Percentiles rank a stretch among this genome's conserved stretches.
These are phyloP conservation scores for Dothistroma septosporum DNA, from an alignment of 2,329 filamentous ascomycete species.

Conservation along the genomic window DNA sequence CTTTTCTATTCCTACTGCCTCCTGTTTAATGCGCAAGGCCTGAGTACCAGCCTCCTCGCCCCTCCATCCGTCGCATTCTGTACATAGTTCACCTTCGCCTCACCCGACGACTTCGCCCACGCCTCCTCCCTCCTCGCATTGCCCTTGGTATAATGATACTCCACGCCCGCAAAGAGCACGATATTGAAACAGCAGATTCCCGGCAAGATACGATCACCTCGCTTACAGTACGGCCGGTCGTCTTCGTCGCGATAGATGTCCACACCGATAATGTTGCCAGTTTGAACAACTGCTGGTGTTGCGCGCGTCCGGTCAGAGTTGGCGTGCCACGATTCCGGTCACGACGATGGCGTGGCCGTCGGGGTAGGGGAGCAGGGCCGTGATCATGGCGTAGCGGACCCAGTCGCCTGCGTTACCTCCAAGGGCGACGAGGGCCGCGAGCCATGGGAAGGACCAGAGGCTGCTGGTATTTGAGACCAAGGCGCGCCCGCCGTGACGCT, in stretches of 20 bases:
- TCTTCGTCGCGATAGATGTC: constrained; percentile 51
- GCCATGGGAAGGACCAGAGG: constrained; percentile 57
- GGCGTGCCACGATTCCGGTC: constrained; percentile 40
- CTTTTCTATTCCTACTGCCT: neutral
- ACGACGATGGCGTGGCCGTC: constrained; percentile 45
- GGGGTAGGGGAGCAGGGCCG: constrained; percentile 41
- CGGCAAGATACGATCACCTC: constrained; percentile 38
- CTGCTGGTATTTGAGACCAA: constrained; percentile 42
- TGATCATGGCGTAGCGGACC: constrained; percentile 38
- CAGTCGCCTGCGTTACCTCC: constrained; percentile 33
- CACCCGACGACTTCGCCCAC: constrained; percentile 38
- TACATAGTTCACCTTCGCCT: constrained; percentile 36
- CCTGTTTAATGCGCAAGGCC: constrained; percentile 33
- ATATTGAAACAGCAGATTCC: constrained; percentile 33
- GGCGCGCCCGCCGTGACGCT: constrained; percentile 50
- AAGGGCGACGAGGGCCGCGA: constrained; percentile 47
- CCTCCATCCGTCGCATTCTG: constrained; percentile 36
- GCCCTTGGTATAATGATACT: constrained; percentile 33
- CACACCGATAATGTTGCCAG: constrained; percentile 44
- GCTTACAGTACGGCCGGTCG: constrained; percentile 43
- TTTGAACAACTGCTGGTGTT: constrained; percentile 40
- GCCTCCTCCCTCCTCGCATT: constrained; percentile 32
- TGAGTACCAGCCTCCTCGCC: constrained; percentile 35
- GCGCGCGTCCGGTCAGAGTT: constrained; percentile 43
- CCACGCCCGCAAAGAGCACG: constrained; percentile 29